Conservation (phyloP, 441 rosid species). For the Pelargonium australe region DNA sequence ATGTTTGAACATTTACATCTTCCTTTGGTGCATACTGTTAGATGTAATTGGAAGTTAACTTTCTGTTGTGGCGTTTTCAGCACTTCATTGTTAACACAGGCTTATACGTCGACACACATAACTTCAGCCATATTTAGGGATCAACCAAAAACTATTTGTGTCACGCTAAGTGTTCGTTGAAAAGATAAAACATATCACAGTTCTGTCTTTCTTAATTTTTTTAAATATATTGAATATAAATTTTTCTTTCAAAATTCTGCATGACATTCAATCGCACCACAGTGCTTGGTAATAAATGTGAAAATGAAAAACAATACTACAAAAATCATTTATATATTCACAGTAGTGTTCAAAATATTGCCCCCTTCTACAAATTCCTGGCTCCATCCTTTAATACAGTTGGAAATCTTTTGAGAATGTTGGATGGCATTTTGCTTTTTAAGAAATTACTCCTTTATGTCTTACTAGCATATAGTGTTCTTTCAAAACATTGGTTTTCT, state of each 20-base stretch:
- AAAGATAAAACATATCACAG: neutral
- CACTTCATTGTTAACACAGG: neutral
- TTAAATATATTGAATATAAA: neutral
- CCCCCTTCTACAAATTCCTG: neutral
- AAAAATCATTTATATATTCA: neutral
- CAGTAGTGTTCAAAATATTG: neutral
- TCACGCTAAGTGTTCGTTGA: neutral
- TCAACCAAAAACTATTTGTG: neutral
- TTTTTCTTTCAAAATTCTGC: neutral
- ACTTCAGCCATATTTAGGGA: neutral
- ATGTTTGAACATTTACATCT: constrained; percentile 14
- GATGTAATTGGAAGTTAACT: neutral
- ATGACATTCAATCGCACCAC: neutral
- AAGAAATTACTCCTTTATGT: neutral
- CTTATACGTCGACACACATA: neutral
- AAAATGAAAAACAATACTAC: neutral
- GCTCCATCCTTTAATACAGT: neutral
- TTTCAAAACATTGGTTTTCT: constrained; percentile 16
- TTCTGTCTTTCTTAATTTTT: neutral
- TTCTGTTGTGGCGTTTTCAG: constrained; percentile 2
- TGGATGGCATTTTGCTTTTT: neutral
- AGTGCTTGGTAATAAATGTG: neutral
- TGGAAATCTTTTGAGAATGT: neutral
- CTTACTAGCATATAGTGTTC: constrained; percentile 13
- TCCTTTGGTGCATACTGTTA: constrained; percentile 7